Base-by-base conservation (phyloP, 2,329 filamentous ascomycete species). In the Rutstroemia sp. region DNA sequence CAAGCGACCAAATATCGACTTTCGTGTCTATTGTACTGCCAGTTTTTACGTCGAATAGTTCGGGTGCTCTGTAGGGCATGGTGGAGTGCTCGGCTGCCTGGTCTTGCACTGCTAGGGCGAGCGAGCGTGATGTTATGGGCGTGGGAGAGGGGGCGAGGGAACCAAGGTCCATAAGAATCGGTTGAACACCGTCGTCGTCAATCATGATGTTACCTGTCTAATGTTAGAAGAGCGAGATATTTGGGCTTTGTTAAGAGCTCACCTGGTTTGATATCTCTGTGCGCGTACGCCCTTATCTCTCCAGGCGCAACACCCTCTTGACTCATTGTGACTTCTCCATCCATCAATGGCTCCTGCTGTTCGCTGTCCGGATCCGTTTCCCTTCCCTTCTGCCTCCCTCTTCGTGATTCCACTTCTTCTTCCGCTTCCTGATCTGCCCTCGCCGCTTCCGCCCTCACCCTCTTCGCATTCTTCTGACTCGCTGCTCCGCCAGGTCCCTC, bases 181-280 rank as follows among this genome's bases (percentile, higher is more conserved):
- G 92, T 30, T 85, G 86, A 58, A 84, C 81, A 64, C 94, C 94
- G 65, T 90, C 84, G 70, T 97, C 92, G 63, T 89, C 87, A 64
- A 99, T 96, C 94, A 99, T 99, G 69, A 99, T 95, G 74, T 99
- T 99, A 57, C 91, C 82, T 83, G 57, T 1, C 12, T 19, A 14
- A 14, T 38, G 64, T 61, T 64, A 61, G 17, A 39, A 39, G 14
- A 3, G 10, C 45, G 16, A 48, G 19, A 17, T 12, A 5, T 4
- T 27, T 17, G 10, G 23, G 23, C 9, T 21, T 36, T 21, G 25
- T 12, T 14, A 40, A 66, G 30, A 34, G 30, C 80, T 66, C 76
- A 91, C 89, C 92, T 66, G 94, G 94, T 73, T 99, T 99, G 71
- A 99, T 96, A 73, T 99, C 94, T 64, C 94, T 80, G 73, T 99